Evolutionary conservation across 176 grass and related monocot species (phyloP), one percentile per base, ranked within the genome.

Genomic region (Dendrocalamus sinicus): DNA sequence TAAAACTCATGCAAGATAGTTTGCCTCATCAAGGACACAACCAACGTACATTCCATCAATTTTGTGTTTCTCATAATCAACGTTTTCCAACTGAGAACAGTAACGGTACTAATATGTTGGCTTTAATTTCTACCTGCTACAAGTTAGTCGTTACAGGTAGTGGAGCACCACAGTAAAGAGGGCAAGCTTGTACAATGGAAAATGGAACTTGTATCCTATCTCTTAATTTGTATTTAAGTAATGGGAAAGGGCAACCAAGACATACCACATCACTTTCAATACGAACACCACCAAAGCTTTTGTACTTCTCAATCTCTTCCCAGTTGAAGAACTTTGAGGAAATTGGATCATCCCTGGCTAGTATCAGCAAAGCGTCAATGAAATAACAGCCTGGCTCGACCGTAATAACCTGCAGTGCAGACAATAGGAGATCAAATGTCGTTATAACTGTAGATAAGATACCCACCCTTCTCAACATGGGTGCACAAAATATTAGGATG

Each of bases 241-340:
- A 39, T 0, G 2, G 24, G 52, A 61, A 60, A 71, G 70, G 30
- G 62, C 23, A 76, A 90, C 58, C 0, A 63, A 76, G 53, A 76
- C 91, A 89, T 95, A 98, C 93, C 93, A 98, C 83, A 87, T 94
- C 83, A 86, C 96, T 98, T 95, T 95, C 96, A 76, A 98, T 98
- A 43, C 91, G 88, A 80, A 98, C 90, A 77, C 96, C 96, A 74
- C 96, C 96, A 76, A 95, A 98, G n/a, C 51, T 94, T 84, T 88
- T 92, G 44, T 84, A 91, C 51, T 89, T 95, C 45, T 88, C 86
- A 54, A 98, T 50, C 76, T 94, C 89, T 81, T 94, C 77, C 80
- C 62, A 87, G 66, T 94, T 94, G 72, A 98, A 94, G 86, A 92
- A 94, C 78, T 94, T 94, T 6, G 91, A 87, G 15, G 77, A 92